A percentile compares a stretch with the other conserved stretches of the same genome.
These are phyloP conservation scores for Aspergillus asperescens DNA, from an alignment of 495 filamentous ascomycete genomes.

Conservation along the genomic window DNA sequence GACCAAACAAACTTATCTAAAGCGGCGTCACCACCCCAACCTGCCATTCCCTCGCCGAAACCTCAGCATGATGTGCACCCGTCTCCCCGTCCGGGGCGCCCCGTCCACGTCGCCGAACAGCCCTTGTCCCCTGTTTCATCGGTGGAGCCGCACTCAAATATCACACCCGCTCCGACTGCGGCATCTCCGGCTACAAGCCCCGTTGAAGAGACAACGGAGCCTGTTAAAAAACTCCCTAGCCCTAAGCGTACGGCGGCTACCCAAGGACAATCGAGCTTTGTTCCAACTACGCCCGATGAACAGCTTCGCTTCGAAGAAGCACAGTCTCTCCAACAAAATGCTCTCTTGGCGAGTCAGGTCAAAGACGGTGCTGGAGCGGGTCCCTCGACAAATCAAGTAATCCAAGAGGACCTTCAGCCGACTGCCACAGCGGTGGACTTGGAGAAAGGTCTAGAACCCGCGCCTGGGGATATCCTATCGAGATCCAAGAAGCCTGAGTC, in stretches of 20 bases:
- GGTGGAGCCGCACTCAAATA: slow-evolving; percentile 38
- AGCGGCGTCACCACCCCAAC: slow-evolving; percentile 17
- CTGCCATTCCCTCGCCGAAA: slow-evolving; percentile 14
- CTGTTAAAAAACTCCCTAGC: slow-evolving; percentile 21
- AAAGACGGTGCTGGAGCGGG: slow-evolving; percentile 14
- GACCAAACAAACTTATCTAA: slow-evolving; percentile 15
- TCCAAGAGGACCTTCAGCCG: slow-evolving; percentile 22
- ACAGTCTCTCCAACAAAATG: slow-evolving; percentile 33
- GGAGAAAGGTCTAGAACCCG: slow-evolving; percentile 20
- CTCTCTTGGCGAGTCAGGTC: slow-evolving; percentile 19
- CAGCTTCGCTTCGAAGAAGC: slow-evolving; percentile 48
- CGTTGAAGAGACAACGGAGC: slow-evolving; percentile 32
- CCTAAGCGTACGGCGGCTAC: slow-evolving; percentile 23
- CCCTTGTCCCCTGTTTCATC: slow-evolving; percentile 44
- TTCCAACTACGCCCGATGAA: slow-evolving; percentile 45
- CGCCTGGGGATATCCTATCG: neutral
- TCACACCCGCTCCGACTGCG: slow-evolving; percentile 35
- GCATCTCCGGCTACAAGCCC: slow-evolving; percentile 41
- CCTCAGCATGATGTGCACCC: slow-evolving; percentile 31
- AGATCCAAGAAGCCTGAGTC: slow-evolving; percentile 16
- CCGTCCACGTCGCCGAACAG: slow-evolving; percentile 31
- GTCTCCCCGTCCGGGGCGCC: slow-evolving; percentile 27
- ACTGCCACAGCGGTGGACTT: slow-evolving; percentile 14
- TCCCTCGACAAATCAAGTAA: slow-evolving; percentile 23
- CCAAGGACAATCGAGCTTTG: slow-evolving; percentile 20